A percentile compares a stretch with the other conserved stretches of the same genome.
These are phyloP conservation scores for Scheffersomyces parashehatae DNA, from an alignment of 1,139 yeast species.

Conservation along the genomic window DNA sequence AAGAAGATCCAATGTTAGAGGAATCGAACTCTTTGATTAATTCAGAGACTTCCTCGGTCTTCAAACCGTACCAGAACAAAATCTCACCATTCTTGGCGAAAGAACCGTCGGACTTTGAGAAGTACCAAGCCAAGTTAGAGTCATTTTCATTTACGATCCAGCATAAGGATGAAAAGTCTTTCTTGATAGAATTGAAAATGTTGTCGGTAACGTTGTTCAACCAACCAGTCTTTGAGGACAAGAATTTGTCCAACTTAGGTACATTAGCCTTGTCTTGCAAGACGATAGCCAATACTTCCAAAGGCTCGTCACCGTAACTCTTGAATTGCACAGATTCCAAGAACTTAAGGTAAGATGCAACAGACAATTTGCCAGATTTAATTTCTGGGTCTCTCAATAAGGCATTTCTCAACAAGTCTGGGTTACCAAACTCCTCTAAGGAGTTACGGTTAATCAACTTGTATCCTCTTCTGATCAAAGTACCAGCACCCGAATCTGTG, in stretches of 20 bases:
- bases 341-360: conserved; percentile 77
- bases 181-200: conserved; percentile 78
- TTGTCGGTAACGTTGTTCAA: conserved; percentile 95
- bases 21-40: conserved; percentile 66
- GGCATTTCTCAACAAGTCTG: conserved; percentile 74
- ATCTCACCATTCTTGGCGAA: conserved; percentile 86
- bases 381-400: conserved; percentile 77
- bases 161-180: conserved; percentile 71
- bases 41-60: conserved; percentile 61
- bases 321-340: conserved; percentile 66
- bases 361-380: conserved; percentile 67
- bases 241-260: conserved; percentile 83
- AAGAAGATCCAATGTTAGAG: conserved; percentile 34
- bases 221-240: conserved; percentile 93
- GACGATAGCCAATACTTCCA: conserved; percentile 91
- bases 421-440: conserved; percentile 70
- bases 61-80: conserved; percentile 92
- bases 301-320: conserved; percentile 93
- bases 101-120: conserved; percentile 91
- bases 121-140: conserved; percentile 89
- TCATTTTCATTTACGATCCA: conserved; percentile 94
- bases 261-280: conserved; percentile 44
- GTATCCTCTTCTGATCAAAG: conserved; percentile 95
- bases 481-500: conserved; percentile 99
- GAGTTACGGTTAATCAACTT: conserved; percentile 73